phyloP scores from a whole-genome alignment of 2,329 filamentous ascomycete species.

The Stachybotrys echinatus region DNA sequence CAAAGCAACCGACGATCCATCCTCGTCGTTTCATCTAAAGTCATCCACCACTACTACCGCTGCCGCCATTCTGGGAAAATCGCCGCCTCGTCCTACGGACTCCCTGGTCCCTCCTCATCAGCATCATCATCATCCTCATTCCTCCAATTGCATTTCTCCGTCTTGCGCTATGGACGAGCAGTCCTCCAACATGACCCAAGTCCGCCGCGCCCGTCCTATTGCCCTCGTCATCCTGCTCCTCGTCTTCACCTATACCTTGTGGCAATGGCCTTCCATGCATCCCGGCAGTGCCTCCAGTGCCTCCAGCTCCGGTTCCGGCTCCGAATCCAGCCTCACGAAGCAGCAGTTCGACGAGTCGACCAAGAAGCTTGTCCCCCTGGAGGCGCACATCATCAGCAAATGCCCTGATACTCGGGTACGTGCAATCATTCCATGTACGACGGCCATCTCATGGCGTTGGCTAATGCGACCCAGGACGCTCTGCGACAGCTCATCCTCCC shows the following conservation, averaged over 20 bases:
- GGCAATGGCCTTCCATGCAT: conserved; percentile 10
- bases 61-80: background rate
- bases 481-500: conserved; percentile 77
- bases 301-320: background rate
- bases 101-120: conserved; percentile 4
- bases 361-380: conserved; percentile 60
- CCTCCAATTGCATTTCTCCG: too few relatives aligned
- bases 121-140: background rate
- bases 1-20: too few relatives aligned
- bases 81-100: background rate
- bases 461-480: conserved; percentile 51
- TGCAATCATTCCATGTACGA: background rate
- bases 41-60: background rate
- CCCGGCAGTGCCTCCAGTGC: background rate
- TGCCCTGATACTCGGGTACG: conserved; percentile 77
- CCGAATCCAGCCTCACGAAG: conserved; percentile 1
- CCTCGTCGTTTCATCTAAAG: background rate
- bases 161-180: conserved; percentile 25
- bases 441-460: background rate
- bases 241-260: conserved; percentile 17
- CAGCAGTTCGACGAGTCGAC: background rate
- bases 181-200: conserved; percentile 13
- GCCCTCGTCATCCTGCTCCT: conserved; percentile 16
- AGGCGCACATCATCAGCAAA: conserved; percentile 96
- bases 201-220: conserved; percentile 17